These are phyloP conservation scores for Trametes sanguinea DNA, from an alignment of 768 basidiomycete species.

Conservation along the genomic window DNA sequence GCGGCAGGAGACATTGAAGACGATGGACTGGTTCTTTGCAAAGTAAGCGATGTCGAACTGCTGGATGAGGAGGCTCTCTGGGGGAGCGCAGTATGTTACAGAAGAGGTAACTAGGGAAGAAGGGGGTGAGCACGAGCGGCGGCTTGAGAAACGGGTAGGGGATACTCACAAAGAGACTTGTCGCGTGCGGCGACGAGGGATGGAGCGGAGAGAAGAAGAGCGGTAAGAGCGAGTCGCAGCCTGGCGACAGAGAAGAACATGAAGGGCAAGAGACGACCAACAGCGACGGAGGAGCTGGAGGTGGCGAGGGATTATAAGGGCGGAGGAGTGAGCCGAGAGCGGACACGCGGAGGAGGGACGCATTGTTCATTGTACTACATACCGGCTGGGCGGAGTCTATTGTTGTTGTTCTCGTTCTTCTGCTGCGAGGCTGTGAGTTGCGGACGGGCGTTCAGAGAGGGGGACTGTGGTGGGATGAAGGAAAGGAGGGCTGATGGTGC, in stretches of 20 bases:
- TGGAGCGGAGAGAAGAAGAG: conserved; percentile 40
- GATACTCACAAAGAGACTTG: conserved; percentile 60
- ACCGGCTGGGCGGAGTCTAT: conserved; percentile 5
- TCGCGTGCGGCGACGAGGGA: conserved; percentile 49
- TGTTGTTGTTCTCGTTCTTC: conserved; percentile 14
- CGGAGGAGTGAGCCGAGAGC: background rate
- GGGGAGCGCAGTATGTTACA: conserved; percentile 83
- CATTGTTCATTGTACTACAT: conserved; percentile 16
- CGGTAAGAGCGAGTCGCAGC: conserved; percentile 58
- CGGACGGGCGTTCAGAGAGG: conserved; percentile 33
- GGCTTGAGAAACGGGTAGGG: conserved; percentile 4
- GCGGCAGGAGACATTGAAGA: conserved; percentile 87
- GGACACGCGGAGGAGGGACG: conserved; percentile 11
- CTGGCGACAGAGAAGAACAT: conserved; percentile 75
- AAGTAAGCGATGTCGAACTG: conserved; percentile 77
- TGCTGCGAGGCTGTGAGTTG: conserved; percentile 32
- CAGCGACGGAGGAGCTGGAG: conserved; percentile 7
- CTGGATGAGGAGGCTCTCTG: conserved; percentile 76
- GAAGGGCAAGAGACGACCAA: conserved; percentile 34
- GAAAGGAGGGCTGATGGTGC: too few species aligned
- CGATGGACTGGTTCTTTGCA: conserved; percentile 67
- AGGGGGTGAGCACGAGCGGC: conserved; percentile 11
- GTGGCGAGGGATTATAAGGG: background rate
- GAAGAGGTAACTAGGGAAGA: conserved; percentile 71
- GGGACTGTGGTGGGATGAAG: too few species aligned